Base-by-base conservation (phyloP, 768 basidiomycete genomes). In the Boletus coccyginus region DNA sequence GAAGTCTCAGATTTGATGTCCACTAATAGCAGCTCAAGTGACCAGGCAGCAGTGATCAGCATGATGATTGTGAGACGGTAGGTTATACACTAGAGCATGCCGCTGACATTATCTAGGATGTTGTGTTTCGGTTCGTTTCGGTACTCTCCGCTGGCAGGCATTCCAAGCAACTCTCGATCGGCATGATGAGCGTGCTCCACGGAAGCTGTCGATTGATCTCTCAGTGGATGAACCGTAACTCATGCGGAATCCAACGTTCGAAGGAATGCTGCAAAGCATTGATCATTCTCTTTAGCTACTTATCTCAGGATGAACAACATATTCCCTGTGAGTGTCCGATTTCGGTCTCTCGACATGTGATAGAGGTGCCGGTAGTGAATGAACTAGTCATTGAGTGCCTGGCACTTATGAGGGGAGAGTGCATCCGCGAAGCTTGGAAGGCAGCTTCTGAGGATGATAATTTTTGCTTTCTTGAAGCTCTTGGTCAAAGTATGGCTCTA, bases 241-340 rank as follows among this genome's bases (percentile, higher is more conserved):
- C 50, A 7, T 63, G 60, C 40, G 67, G 70, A 44, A 62, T 71
- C 45, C 71, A 45, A 50, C 55, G 51, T 46, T 71, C 71, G 17
- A 53, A 32, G 24, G 70, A 71, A 44, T 73, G 67, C 50, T 70
- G 71, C 46, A 70, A 62, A 52, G 57, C 54, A n/a, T 53, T 71
- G 49, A 59, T 69, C 1, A 45, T 62, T 47, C 70, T 71, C 31
- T 70, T 70, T 33, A 62, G 62, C 10, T 53, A 57, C 49, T 21
- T 61, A 31, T 68, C 62, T 24, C 62, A 52, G 46, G 50, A 56
- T n/a, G 71, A 62, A 31, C 60, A 62, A 38, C 17, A 56, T 54
- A 21, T 52, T 43, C 38, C 36, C 57, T 38, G 70, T 61, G 44
- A 61, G 71, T 61, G 12, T 19, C 14, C 14, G 1, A 33, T 17